Evolutionary conservation across 192 early-diverging fungal species (phyloP).

Genomic region (Coemansia aciculifera): DNA sequence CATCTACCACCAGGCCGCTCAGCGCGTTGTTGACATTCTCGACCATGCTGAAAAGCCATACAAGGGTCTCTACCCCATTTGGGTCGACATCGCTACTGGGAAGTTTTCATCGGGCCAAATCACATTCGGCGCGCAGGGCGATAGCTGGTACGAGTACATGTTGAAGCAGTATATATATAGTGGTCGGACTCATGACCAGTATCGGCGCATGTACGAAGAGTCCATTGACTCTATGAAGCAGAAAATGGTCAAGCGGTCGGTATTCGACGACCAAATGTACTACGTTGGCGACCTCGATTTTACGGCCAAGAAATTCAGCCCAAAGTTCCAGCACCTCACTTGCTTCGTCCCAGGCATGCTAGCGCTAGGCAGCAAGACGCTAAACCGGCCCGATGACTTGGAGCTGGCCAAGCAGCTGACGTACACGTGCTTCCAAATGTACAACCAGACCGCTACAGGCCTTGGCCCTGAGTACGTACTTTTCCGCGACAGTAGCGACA

Average conservation of each 20-base stretch:
- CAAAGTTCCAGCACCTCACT: constrained; percentile 55
- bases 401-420: constrained; percentile 50
- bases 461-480: constrained; percentile 87
- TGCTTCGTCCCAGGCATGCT: constrained; percentile 75
- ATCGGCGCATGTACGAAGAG: constrained; percentile 55
- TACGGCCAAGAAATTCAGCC: constrained; percentile 42
- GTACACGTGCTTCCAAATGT: constrained; percentile 65
- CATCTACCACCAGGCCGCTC: constrained; percentile 61
- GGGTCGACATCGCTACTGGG: constrained; percentile 48
- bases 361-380: constrained; percentile 59
- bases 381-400: constrained; percentile 53
- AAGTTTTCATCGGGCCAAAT: constrained; percentile 40
- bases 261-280: constrained; percentile 41
- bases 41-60: constrained; percentile 42
- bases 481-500: constrained; percentile 57
- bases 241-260: constrained; percentile 43
- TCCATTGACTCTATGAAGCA: constrained; percentile 51
- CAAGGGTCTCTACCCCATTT: constrained; percentile 63
- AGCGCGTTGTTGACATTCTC: constrained; percentile 59
- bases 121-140: constrained; percentile 53
- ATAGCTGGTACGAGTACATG: constrained; percentile 60
- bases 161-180: constrained; percentile 54
- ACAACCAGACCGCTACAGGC: constrained; percentile 73
- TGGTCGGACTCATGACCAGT: constrained; percentile 36
- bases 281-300: constrained; percentile 53